Percentiles rank a stretch among this genome's conserved stretches.
Evolutionary conservation across 2,329 filamentous ascomycete species (phyloP).

Genomic region (Leptographium flavum): DNA sequence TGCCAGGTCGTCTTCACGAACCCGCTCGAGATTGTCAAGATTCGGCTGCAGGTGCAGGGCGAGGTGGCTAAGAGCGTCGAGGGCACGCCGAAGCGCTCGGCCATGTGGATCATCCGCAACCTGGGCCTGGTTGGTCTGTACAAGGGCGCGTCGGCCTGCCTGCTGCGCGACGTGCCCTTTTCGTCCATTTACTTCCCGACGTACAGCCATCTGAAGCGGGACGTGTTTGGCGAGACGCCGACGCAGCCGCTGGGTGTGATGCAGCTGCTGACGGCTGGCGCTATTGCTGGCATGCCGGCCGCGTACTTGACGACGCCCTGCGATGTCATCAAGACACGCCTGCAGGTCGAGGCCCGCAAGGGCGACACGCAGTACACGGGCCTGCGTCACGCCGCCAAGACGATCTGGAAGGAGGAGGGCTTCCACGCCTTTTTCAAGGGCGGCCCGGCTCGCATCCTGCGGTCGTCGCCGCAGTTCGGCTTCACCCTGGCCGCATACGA

Average conservation of each 20-base stretch:
- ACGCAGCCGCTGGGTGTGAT: slow-evolving; percentile 80
- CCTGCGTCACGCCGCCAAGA: slow-evolving; percentile 70
- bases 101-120: slow-evolving; percentile 96
- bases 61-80: slow-evolving; percentile 83
- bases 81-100: slow-evolving; percentile 71
- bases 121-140: slow-evolving; percentile 88
- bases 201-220: slow-evolving; percentile 87
- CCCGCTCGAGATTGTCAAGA: slow-evolving; percentile 97
- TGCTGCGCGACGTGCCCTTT: slow-evolving; percentile 93
- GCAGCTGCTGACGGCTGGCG: slow-evolving; percentile 85
- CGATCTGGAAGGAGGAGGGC: slow-evolving; percentile 80
- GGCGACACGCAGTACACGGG: slow-evolving; percentile 81
- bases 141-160: slow-evolving; percentile 88
- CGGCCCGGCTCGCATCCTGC: slow-evolving; percentile 83
- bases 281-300: slow-evolving; percentile 83
- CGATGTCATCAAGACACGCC: slow-evolving; percentile 97
- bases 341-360: slow-evolving; percentile 95
- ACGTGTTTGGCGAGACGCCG: slow-evolving; percentile 79
- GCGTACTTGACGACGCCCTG: slow-evolving; percentile 93
- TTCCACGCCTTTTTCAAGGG: slow-evolving; percentile 98
- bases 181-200: slow-evolving; percentile 98
- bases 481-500: slow-evolving; percentile 96
- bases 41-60: slow-evolving; percentile 91
- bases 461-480: slow-evolving; percentile 93
- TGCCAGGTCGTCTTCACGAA: slow-evolving; percentile 99